Evolutionary conservation across 129 eudicot genomes (phyloP).

Genomic region (Tagetes patula): DNA sequence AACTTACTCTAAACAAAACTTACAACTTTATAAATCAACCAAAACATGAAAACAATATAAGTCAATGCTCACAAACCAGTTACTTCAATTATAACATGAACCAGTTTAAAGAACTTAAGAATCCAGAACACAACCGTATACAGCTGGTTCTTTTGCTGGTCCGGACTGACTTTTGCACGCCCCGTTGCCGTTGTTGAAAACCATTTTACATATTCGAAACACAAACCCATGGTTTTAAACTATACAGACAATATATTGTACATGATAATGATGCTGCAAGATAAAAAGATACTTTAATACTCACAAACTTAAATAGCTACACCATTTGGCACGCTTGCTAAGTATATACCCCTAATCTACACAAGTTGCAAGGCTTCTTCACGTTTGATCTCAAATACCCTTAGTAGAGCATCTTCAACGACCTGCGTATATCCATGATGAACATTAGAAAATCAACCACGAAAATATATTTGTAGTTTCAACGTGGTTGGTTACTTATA

Average conservation of each 20-base stretch:
- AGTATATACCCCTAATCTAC: conserved; percentile 31
- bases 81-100: neutral
- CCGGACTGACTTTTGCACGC: neutral
- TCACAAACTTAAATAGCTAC: conserved; percentile 8
- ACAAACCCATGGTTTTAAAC: no score
- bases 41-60: no score
- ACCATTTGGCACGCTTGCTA: conserved; percentile 9
- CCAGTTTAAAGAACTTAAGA: neutral
- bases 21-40: no score
- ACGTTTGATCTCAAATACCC: conserved; percentile 68
- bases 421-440: conserved; percentile 44
- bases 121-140: no score
- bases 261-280: conserved; percentile 4
- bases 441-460: conserved; percentile 3
- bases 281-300: neutral
- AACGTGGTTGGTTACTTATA: neutral
- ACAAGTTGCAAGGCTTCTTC: conserved; percentile 75
- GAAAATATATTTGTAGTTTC: neutral
- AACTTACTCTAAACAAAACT: no score
- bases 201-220: no score
- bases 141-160: neutral
- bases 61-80: no score
- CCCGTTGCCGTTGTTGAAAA: no score
- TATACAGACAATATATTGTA: conserved; percentile 29
- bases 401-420: conserved; percentile 81